phyloP scores from a whole-genome alignment of 306 rosid species.

The Cucurbita ficifolia region DNA sequence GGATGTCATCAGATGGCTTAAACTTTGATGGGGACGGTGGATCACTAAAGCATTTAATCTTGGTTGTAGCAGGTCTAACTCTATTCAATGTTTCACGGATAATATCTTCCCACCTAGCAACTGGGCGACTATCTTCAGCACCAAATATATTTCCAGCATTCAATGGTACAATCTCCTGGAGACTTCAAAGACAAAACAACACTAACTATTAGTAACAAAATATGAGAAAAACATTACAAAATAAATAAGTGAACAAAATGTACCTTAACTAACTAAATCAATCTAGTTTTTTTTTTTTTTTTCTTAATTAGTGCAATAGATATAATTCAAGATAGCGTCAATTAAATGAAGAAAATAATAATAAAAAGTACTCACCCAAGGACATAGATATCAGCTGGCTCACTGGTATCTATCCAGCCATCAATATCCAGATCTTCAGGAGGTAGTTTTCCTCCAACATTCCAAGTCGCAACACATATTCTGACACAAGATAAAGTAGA shows the following conservation, averaged over 20 bases:
- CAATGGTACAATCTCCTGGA: conserved; percentile 94
- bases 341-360: not conserved
- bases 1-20: conserved; percentile 46
- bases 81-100: conserved; percentile 58
- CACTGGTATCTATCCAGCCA: conserved; percentile 49
- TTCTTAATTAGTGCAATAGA: not conserved
- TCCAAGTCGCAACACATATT: conserved; percentile 81
- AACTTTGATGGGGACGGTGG: conserved; percentile 89
- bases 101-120: conserved; percentile 66
- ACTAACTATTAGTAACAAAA: not conserved
- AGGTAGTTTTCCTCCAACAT: conserved; percentile 73
- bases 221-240: not conserved
- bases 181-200: conserved; percentile 31
- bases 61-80: conserved; percentile 30
- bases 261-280: not conserved
- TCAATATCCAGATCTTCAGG: conserved; percentile 77
- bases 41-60: conserved; percentile 73
- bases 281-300: not conserved
- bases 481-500: conserved; percentile 23
- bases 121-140: conserved; percentile 63
- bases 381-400: conserved; percentile 86
- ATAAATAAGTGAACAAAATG: not conserved
- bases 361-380: conserved; percentile 44
- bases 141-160: conserved; percentile 85
- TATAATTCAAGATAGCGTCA: not conserved